Base-by-base conservation (phyloP, 306 rosid species). In the Arachis stenosperma region DNA sequence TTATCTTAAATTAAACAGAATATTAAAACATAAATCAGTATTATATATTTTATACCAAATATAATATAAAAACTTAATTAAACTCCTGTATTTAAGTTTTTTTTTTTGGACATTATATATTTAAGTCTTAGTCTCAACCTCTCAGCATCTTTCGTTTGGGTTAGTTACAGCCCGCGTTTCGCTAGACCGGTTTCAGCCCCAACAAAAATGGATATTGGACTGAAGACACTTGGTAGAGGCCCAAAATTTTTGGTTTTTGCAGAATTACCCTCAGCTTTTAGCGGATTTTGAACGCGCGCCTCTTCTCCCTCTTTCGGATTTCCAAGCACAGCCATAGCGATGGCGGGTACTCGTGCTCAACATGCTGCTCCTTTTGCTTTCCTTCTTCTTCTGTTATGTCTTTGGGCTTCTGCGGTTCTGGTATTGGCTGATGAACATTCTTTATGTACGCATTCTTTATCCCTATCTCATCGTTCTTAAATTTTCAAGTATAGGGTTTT, bases 241-340 rank as follows among this genome's bases (percentile, higher is more conserved):
- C 73, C 73, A 3, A 65, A 33, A 33, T 0, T 33, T 33, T 33
- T 61, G 42, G 22, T 57, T 66, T 64, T 79, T 33, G 47, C 80
- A 27, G 40, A 75, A 54, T 3, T 80, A 43, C 83, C 85, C 69
- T 53, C 2, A 5, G 4, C 6, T 5, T 68, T 71, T 64, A 6
- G 61, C 78, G 54, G 62, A 83, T 74, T 83, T 86, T 61, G 81
- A 71, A 86, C 82, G 61, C 81, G 82, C 87, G 67, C 84, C 75
- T 27, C 47, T 27, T 64, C 8, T 71, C 55, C 58, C 54, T 36
- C 41, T 40, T 61, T 64, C 55, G 22, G 50, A 74, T 75, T 69
- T 69, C 69, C 81, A 22, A 63, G 61, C 75, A 72, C 65, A 54
- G 73, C 5, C 65, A 65, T 22, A 50, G 65, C 51, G n/a, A 75